These are phyloP conservation scores for Ascochyta fabae DNA, from an alignment of 2,329 filamentous ascomycete species.

Conservation along the genomic window DNA sequence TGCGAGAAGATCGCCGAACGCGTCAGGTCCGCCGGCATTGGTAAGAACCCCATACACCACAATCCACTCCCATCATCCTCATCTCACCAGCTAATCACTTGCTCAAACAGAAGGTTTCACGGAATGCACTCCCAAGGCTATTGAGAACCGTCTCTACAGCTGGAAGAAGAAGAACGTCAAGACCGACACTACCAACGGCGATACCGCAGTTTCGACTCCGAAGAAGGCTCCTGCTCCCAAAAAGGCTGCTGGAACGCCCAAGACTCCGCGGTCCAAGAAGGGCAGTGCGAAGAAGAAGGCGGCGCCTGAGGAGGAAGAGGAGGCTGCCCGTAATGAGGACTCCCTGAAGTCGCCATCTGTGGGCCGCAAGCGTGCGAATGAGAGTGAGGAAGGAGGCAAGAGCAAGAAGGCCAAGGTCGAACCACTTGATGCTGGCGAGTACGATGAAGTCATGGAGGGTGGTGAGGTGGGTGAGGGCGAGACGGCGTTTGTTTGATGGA, in stretches of 20 bases:
- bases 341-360: neutral
- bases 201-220: neutral
- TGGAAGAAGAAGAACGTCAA: slow-evolving; percentile 28
- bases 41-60: slow-evolving; percentile 1
- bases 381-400: neutral
- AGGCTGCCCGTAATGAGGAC: neutral
- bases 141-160: slow-evolving; percentile 30
- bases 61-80: neutral
- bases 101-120: neutral
- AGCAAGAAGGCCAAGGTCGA: slow-evolving; percentile 13
- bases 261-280: slow-evolving; percentile 14
- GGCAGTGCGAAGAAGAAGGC: neutral
- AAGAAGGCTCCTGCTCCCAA: slow-evolving; percentile 7
- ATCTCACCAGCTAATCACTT: neutral
- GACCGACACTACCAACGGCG: neutral
- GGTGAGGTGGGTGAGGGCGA: neutral
- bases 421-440: neutral
- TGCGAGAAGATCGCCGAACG: slow-evolving; percentile 22
- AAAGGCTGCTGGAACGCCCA: slow-evolving; percentile 1
- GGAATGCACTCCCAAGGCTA: slow-evolving; percentile 39
- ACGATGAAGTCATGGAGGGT: neutral
- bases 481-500: neutral
- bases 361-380: slow-evolving; percentile 8
- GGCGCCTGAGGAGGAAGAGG: neutral
- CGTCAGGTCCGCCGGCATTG: slow-evolving; percentile 10